phyloP scores from a whole-genome alignment of 345 rosid genomes.

The Chamaenerion angustifolium region DNA sequence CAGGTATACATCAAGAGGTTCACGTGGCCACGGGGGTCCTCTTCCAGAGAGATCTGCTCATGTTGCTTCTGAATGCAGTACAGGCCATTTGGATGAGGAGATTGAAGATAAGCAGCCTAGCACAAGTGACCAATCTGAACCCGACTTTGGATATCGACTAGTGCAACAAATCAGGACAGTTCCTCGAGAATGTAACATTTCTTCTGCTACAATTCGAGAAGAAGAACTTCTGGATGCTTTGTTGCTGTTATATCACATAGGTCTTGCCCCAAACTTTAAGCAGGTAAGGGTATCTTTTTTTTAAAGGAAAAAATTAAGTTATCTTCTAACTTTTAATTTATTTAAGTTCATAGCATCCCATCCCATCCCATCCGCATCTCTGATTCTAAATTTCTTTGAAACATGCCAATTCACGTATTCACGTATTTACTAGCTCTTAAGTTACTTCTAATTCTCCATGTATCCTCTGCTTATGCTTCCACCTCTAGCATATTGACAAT shows the following conservation, averaged over 20 bases:
- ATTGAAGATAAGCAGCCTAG: conserved; percentile 74
- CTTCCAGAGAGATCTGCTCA: conserved; percentile 76
- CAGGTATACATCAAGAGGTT: conserved; percentile 38
- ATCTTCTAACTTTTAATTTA: neutral
- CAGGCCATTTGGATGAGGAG: conserved; percentile 71
- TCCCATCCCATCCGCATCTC: too few species aligned
- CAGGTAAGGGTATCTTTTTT: conserved; percentile 35
- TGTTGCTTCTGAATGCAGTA: conserved; percentile 70
- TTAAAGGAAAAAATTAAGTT: neutral
- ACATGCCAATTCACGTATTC: too few species aligned
- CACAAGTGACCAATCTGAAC: conserved; percentile 72
- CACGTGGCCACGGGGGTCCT: conserved; percentile 47
- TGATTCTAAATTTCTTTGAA: too few species aligned
- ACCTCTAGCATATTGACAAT: neutral
- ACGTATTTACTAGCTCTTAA: too few species aligned
- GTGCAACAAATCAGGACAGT: conserved; percentile 36
- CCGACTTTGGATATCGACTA: conserved; percentile 64
- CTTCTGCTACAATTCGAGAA: conserved; percentile 61
- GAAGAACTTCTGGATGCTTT: conserved; percentile 86
- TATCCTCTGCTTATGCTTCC: neutral
- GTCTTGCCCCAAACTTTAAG: conserved; percentile 93
- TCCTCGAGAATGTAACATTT: conserved; percentile 36
- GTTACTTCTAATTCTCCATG: neutral
- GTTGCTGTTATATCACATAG: conserved; percentile 66
- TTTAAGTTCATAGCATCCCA: too few species aligned